phyloP scores from a whole-genome alignment of 805 yeast species.

The Nakazawaea peltata region DNA sequence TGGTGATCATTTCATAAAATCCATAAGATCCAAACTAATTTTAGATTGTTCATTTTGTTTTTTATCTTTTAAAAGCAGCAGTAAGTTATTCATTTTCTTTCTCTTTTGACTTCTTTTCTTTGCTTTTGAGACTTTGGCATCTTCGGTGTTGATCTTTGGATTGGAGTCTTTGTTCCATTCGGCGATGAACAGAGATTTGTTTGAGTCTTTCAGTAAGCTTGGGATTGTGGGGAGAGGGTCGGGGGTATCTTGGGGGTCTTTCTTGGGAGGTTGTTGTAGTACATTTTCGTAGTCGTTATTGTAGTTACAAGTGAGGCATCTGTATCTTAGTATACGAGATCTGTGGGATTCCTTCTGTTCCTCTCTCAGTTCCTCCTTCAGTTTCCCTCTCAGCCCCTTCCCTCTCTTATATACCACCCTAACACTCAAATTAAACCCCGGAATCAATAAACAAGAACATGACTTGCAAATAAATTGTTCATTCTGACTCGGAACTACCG shows the following conservation, averaged over 20 bases:
- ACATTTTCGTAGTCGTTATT: conserved; percentile 10
- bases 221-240: not conserved
- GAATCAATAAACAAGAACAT: conserved; percentile 14
- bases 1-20: conserved; percentile 16
- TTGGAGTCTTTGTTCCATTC: conserved; percentile 8
- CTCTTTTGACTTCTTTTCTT: conserved; percentile 13
- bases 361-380: conserved; percentile 6
- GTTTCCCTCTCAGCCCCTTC: not conserved
- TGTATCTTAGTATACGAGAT: conserved; percentile 13
- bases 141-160: not conserved
- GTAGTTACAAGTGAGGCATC: conserved; percentile 15
- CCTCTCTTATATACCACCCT: conserved; percentile 9
- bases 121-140: not conserved
- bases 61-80: conserved; percentile 12
- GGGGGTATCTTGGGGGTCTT: too few relatives aligned
- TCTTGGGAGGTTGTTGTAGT: not conserved
- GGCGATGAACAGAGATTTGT: conserved; percentile 3
- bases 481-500: conserved; percentile 8
- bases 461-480: conserved; percentile 11
- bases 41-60: conserved; percentile 13
- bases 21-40: conserved; percentile 17
- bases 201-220: not conserved
- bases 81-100: conserved; percentile 18
- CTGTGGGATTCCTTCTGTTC: too few relatives aligned
- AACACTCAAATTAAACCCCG: conserved; percentile 14